Evolutionary conservation across 192 early-diverging fungal genomes (phyloP), one percentile per base, ranked within the genome.

Genomic region (Umbelopsis isabellina): DNA sequence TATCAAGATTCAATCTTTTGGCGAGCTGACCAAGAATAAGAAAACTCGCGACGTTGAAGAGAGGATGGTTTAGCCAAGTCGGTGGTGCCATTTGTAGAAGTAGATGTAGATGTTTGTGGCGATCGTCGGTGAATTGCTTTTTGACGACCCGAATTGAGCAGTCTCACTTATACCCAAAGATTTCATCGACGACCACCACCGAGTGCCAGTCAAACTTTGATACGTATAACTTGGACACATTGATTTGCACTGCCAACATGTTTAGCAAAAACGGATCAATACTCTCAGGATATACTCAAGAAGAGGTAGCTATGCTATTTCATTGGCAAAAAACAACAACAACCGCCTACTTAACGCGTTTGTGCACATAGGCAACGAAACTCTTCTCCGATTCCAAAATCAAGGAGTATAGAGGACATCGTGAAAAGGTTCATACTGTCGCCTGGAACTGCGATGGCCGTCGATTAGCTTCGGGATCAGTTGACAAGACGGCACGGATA

Each of bases 401-500:
- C 33, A 82, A 79, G 47, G 86, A 85, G 65, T 86, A 80, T 73
- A 79, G 75, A 72, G 84, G 83, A 13, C 86, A 87, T 49, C 79
- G 77, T 47, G 64, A 78, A 53, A 87, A 86, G 27, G 89, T 91
- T 7, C 88, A 90, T 44, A 89, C 91, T 9, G 90, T 93, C 0
- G 90, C 86, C 1, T 93, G 91, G 91, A 93, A 89, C 65, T 82
- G 79, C 51, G 88, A 91, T 70, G 91, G 91, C 18, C 71, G 82
- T 61, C 79, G 76, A 67, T 67, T 92, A 45, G 91, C 91, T 12
- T 91, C 89, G 10, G 91, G 91, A 16, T 93, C 91, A 13, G 86
- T 88, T 6, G 91, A 93, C 67, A 86, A 91, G 75, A 90, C 89
- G 10, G 90, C 88, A 21, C 76, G 91, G 25, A 82, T 93, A 35